A percentile compares a stretch with the other conserved stretches of the same genome.
These are phyloP conservation scores for Aquanectria penicillioides DNA, from an alignment of 2,329 filamentous ascomycete genomes.

Conservation along the genomic window DNA sequence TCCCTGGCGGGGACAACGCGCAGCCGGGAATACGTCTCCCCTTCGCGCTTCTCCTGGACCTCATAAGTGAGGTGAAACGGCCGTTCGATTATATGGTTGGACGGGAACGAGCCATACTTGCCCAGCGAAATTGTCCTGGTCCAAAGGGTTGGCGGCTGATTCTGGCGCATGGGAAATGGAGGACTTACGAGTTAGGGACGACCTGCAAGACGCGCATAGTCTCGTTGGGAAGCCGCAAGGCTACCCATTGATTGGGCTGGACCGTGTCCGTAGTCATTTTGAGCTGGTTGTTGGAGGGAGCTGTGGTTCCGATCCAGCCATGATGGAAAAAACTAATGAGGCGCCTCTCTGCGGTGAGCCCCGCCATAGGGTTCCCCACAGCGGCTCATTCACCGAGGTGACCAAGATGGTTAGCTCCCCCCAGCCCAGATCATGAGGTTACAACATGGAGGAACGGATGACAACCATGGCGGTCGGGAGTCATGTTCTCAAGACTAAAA, in stretches of 20 bases:
- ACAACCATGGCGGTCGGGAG: no score
- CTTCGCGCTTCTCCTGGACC: conserved; percentile 75
- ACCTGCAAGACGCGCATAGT: conserved; percentile 67
- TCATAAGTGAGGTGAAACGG: conserved; percentile 95
- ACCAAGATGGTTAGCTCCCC: conserved; percentile 1
- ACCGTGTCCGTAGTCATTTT: conserved; percentile 47
- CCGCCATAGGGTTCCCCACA: conserved; percentile 34
- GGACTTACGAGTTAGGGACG: conserved; percentile 66
- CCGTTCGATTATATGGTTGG: conserved; percentile 89
- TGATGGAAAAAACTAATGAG: conserved; percentile 39
- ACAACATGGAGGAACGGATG: no score
- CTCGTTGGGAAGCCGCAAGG: conserved; percentile 68
- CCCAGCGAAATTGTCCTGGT: conserved; percentile 84
- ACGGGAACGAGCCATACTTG: conserved; percentile 91
- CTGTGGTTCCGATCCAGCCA: conserved; percentile 22
- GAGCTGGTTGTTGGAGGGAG: conserved; percentile 22
- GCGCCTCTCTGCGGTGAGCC: conserved; percentile 45
- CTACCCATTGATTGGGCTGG: conserved; percentile 69
- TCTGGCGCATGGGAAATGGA: conserved; percentile 8
- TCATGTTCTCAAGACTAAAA: no score
- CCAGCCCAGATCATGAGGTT: no score
- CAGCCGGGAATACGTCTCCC: conserved; percentile 73
- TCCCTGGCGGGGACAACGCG: conserved; percentile 84
- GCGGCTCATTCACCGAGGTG: conserved; percentile 26
- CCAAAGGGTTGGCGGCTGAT: conserved; percentile 29